Base-by-base conservation (phyloP, 768 basidiomycete genomes). In the Porphyrellus cyaneotinctus region DNA sequence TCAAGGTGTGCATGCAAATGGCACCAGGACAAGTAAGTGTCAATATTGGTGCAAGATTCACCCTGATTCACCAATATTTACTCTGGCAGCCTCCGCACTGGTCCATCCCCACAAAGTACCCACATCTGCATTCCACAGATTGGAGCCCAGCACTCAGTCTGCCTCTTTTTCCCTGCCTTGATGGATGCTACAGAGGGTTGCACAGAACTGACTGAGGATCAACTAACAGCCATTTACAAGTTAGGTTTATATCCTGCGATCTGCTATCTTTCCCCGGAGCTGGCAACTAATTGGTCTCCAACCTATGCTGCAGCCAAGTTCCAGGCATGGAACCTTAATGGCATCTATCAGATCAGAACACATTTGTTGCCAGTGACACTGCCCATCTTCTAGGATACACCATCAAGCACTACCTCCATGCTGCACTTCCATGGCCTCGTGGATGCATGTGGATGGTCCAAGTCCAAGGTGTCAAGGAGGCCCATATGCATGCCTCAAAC, bases 201-300 rank as follows among this genome's bases (percentile, higher is more conserved):
- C 4, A 39, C 24, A 13, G 39, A 28, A 3, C 31, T 53, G 11
- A 30, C 32, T 1, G 39, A 47, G 6, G 46, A 36, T 14, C 45
- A 35, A 22, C 23, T 42, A 12, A 31, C 38, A 24, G 32, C 39
- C 6, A 4, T 52, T 36, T 52, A 52, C 14, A 12, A 52, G 18
- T 39, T 2, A 3, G 45, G 52, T 0, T 6, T 47, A 35, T 52
- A 52, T 13, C 52, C 45, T 13, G 52, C 45, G 4, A n/a, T 52
- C 32, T 36, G 38, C 12, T 17, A n/a, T 12, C 46, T 53, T 13
- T 9, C 52, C 32, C 52, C 45, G 0, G 52, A 53, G 8, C 46
- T 53, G 2, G 52, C 39, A 1, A 53, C 52, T 4, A 52, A 53
- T 18, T 53, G 52, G 52, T 53, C 52, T 7, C 45, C 46, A 8